phyloP scores from a whole-genome alignment of 129 eudicot genomes.

The Arctium lappa region DNA sequence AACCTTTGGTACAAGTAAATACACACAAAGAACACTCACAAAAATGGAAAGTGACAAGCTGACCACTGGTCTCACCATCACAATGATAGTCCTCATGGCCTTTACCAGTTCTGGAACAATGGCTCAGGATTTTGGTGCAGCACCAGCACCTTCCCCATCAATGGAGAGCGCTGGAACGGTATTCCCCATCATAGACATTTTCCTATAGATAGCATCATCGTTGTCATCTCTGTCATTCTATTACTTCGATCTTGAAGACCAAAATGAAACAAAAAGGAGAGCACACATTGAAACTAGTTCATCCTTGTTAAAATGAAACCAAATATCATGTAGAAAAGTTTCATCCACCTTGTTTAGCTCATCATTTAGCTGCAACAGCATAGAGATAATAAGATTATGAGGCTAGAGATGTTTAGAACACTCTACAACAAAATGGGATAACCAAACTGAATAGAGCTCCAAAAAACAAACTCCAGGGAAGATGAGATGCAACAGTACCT shows the following conservation, averaged over 20 bases:
- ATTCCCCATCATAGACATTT: too few species aligned
- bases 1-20: neutral
- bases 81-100: conserved; percentile 24
- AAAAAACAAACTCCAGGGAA: too few species aligned
- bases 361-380: conserved; percentile 54
- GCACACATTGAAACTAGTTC: too few species aligned
- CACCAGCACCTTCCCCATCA: conserved; percentile 48
- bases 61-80: conserved; percentile 23
- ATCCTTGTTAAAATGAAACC: too few species aligned
- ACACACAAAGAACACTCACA: neutral
- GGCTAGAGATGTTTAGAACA: neutral
- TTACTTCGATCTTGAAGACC: too few species aligned
- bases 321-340: too few species aligned
- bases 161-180: conserved; percentile 42
- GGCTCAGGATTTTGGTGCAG: conserved; percentile 31
- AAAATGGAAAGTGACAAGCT: conserved; percentile 34
- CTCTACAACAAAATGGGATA: neutral
- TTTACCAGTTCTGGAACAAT: conserved; percentile 17
- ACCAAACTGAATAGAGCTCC: too few species aligned
- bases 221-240: too few species aligned
- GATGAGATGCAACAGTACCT: too few species aligned
- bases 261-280: too few species aligned
- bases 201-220: too few species aligned
- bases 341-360: conserved; percentile 71
- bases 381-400: neutral